Evolutionary conservation across 2,329 filamentous ascomycete species (phyloP), one percentile per base, ranked within the genome.

Genomic region (Xylariaceae sp.): DNA sequence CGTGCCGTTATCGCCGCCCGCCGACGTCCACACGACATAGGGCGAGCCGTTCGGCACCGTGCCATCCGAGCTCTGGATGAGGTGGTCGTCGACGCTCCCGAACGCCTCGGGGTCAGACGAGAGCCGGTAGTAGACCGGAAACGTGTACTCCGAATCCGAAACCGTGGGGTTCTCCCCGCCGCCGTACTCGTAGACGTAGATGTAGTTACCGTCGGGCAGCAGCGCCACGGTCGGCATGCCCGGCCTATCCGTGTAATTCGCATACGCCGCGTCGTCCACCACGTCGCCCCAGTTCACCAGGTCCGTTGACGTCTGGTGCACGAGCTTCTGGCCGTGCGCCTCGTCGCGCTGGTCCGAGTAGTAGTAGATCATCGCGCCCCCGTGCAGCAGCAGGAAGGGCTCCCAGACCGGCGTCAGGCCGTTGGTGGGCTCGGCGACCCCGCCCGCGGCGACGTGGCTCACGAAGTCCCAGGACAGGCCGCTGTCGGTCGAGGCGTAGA

Each of bases 341-440:
- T 44, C 19, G 48, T 79, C 81, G 28, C 83, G 74, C 57, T 87
- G 84, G 60, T 87, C 84, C 2, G 82, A 81, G 65, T 87, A 87
- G 68, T 85, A 87, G 52, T 74, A 67, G 28, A 87, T 72, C 15
- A 87, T 64, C 38, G 76, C 67, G 39, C 76, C 70, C 42, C 83
- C 64, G 57, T 81, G 72, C 34, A 73, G 66, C 57, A 79, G 56
- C 32, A 87, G 62, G 59, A 83, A 86, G 0, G 84, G 84, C 59
- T 88, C 85, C 84, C 84, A 88, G 16, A 88, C 78, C 0, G 83
- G 81, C 0, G 80, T 83, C 29, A 79, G 59, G 1, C 79, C 83
- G 53, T 87, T 85, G 54, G 78, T 72, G 3, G 82, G 76, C 0
- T 67, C 53, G 2, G 82, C 81, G 35, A 71, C 69, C n/a, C 81